Evolutionary conservation across 2,329 filamentous ascomycete species (phyloP), one percentile per base, ranked within the genome.

Genomic region (Fusarium udum): DNA sequence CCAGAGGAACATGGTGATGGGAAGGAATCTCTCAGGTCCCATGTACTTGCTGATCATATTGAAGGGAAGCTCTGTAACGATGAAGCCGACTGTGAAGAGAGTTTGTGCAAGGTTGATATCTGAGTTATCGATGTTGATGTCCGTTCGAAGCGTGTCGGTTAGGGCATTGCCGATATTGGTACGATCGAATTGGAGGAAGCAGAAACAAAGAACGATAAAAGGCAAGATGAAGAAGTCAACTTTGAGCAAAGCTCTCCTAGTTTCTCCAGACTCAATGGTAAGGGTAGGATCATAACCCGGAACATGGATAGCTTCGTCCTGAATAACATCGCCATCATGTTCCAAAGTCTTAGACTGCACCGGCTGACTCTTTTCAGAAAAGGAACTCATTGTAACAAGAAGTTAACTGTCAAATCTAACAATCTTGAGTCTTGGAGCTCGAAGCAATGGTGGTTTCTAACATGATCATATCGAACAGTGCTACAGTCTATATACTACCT

Each of bases 21-120:
- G 78, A 1, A 80, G 76, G 24, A 79, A 78, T 15, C 78, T 22
- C 26, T 79, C 77, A 0, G 79, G 77, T 0, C 79, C 79, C 6
- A 79, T 72, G 43, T 72, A 75, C 26, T 73, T 75, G 63, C 77
- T 78, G 43, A 79, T 74, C 48, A 80, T 60, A 48, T 80, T 80
- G 64, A 79, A 80, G 1, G 79, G 79, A 0, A 80, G 13, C 60
- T 86, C 82, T 10, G 83, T 82, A 9, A 88, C 72, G 14, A 88
- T 83, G 49, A 88, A 87, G 1, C 86, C 86, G 5, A 84, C 82
- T 0, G 84, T 85, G 16, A 87, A 81, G 24, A 89, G 80, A 59
- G 86, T 86, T n/a, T 86, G 83, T 1, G 87, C 86, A 13, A 87
- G 72, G 58, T 88, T 89, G 73, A 88, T 84, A 53, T 88, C 83